Evolutionary conservation across 2,329 filamentous ascomycete genomes (phyloP), one percentile per base, ranked within the genome.

Genomic region (Monosporascus ibericus): DNA sequence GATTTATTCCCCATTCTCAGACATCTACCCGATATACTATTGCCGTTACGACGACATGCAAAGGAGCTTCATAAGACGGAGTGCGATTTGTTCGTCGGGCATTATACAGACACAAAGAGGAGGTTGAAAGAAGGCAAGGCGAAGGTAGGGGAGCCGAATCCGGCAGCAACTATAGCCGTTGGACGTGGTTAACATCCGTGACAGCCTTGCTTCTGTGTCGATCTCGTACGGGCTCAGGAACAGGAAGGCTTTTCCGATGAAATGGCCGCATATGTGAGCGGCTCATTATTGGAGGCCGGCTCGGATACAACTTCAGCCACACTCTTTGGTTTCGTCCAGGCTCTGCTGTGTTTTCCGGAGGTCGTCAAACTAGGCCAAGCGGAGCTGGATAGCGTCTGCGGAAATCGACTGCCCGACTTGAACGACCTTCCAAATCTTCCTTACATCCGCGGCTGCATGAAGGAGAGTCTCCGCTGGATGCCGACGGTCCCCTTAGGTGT

Each of bases 401-500:
- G 77, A 2, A 62, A 70, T 14, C 66, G 76, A 3, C 52, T 77
- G 3, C 78, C 77, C 0, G 65, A 58, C 2, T 69, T 74, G 56
- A 59, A 70, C 0, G 77, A 81, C 55, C 66, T 70, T 47, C 57
- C 63, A 2, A 61, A 69, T 5, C 64, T 81, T 2, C 76, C 75
- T 0, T 81, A 80, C 54, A 66, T 77, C n/a, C 63, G 69, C n/a
- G 69, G 67, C 34, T 66, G 71, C 20, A 64, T 77, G 47, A 77
- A 78, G 51, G 76, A 80, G 57, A 65, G 60, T 15, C 60, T 75
- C 40, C 67, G 76, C 5, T 79, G 76, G 75, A 71, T 74, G 60
- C 73, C 75, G 1, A 68, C 68, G 0, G 60, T 63, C 0, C 67
- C 70, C 14, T 52, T 73, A 8, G 64, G 69, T 8, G 63, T 71